Base-by-base conservation (phyloP, 192 early-diverging fungal species). In the Podochytrium sp. region DNA sequence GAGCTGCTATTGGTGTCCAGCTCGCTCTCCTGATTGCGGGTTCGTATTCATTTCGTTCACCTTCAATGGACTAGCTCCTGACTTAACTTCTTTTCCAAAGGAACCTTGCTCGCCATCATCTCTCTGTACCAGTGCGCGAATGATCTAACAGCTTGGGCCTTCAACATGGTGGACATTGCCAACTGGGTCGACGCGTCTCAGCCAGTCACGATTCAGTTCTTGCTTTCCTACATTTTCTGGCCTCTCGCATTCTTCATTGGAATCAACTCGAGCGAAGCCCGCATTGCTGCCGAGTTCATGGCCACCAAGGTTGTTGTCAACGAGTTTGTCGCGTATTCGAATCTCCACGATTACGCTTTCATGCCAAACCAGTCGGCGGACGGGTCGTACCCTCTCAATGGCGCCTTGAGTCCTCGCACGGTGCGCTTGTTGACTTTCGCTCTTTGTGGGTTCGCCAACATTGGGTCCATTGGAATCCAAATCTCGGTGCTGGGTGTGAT, bases 391-490 rank as follows among this genome's bases (percentile, higher is more conserved):
- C 32, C 56, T 7, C 57, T 51, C 50, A 72, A 42, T 34, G 61
- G 50, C 38, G 65, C 70, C 32, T 73, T 78, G 42, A 35, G 29
- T 5, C 52, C 49, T 20, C 63, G 80, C 60, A 80, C 83, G 32
- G 25, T 73, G 72, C 61, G 75, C 7, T 62, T 85, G 30, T 59
- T 85, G 34, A 65, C 92, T 34, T 94, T 92, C 78, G 92, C 93
- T 29, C 86, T 92, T 62, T 95, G 93, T 67, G 91, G 92, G 20
- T 96, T 93, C 68, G 93, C 92, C 33, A 96, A 95, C 85, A 81
- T 95, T 16, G 86, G 86, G 18, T 91, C 89, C 67, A 90, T 95
- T 78, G 95, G 93, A 50, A 91, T 91, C 71, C 92, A 95, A 81
- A 91, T 94, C 56, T 90, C 91, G 64, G 67, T 85, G 25, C 76